Conservation (phyloP, 1,284 basidiomycete species). For the Lentinula novae-zelandiae region DNA sequence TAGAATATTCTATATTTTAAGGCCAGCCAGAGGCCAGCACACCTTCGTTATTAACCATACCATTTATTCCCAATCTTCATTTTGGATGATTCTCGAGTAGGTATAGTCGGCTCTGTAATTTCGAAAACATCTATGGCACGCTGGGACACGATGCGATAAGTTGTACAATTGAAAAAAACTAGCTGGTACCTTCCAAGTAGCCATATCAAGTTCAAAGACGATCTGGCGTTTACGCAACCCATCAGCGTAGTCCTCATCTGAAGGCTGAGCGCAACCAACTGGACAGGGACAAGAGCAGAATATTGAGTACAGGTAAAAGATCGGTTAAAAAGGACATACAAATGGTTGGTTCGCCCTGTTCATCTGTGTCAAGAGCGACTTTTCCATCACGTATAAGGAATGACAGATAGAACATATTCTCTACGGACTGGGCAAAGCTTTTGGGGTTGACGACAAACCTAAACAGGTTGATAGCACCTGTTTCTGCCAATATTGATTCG, state of each 20-base stretch:
- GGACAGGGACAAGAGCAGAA: neutral
- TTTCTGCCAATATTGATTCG: slow-evolving; percentile 45
- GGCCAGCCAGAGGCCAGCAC: no score
- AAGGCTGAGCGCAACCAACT: slow-evolving; percentile 66
- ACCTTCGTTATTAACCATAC: slow-evolving; percentile 41
- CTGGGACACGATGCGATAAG: slow-evolving; percentile 31
- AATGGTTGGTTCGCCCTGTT: slow-evolving; percentile 69
- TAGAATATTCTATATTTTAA: no score
- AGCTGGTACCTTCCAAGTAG: slow-evolving; percentile 69
- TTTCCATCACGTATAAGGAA: slow-evolving; percentile 86
- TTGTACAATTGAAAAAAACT: neutral
- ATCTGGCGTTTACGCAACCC: slow-evolving; percentile 76
- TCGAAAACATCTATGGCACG: slow-evolving; percentile 79
- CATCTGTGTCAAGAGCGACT: slow-evolving; percentile 63
- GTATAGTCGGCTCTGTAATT: slow-evolving; percentile 66
- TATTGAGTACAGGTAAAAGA: neutral
- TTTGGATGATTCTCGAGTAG: slow-evolving; percentile 54
- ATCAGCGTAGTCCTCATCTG: slow-evolving; percentile 55
- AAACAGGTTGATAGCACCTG: slow-evolving; percentile 70
- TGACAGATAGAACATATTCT: slow-evolving; percentile 91
- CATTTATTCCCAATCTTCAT: slow-evolving; percentile 59
- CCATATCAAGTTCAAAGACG: slow-evolving; percentile 84
- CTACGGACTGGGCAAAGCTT: slow-evolving; percentile 88
- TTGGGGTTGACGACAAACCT: slow-evolving; percentile 82
- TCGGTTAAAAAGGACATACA: slow-evolving; percentile 41